phyloP scores from a whole-genome alignment of 768 basidiomycete genomes.

The Tulasnella sp. region DNA sequence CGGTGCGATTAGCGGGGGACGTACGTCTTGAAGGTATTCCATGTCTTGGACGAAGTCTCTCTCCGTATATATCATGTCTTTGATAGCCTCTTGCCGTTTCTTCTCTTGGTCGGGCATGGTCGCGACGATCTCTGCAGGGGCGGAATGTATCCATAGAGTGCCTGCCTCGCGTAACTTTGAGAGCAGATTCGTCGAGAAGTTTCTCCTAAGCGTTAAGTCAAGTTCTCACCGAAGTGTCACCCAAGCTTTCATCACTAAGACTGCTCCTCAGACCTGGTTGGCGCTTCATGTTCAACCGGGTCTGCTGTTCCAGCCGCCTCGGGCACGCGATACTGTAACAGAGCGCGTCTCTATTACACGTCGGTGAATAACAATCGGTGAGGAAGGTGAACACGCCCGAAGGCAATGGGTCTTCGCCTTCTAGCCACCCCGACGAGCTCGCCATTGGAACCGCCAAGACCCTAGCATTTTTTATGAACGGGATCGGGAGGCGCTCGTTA shows the following conservation, averaged over 20 bases:
- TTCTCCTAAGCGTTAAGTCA: neutral
- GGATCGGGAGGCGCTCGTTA: constrained; percentile 72
- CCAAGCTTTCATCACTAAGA: constrained; percentile 73
- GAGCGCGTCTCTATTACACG: constrained; percentile 87
- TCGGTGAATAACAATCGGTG: constrained; percentile 97
- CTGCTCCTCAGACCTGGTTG: constrained; percentile 84
- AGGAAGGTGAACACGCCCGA: constrained; percentile 94
- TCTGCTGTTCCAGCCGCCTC: constrained; percentile 88
- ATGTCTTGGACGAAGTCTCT: constrained; percentile 96
- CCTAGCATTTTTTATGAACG: constrained; percentile 61
- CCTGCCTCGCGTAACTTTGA: constrained; percentile 58
- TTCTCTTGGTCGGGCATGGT: constrained; percentile 91
- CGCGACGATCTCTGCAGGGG: constrained; percentile 89
- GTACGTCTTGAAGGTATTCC: constrained; percentile 93
- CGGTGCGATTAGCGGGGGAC: constrained; percentile 35
- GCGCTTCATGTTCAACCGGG: constrained; percentile 89
- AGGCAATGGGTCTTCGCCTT: constrained; percentile 51
- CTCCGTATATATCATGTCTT: constrained; percentile 91
- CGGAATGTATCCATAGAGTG: constrained; percentile 92
- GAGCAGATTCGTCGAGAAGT: neutral
- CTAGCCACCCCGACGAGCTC: neutral
- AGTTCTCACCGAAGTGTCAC: constrained; percentile 62
- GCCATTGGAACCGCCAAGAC: constrained; percentile 16
- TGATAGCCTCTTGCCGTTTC: constrained; percentile 95
- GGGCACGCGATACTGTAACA: constrained; percentile 99